Conservation (phyloP, 306 rosid species). For the Glycine latifolia region DNA sequence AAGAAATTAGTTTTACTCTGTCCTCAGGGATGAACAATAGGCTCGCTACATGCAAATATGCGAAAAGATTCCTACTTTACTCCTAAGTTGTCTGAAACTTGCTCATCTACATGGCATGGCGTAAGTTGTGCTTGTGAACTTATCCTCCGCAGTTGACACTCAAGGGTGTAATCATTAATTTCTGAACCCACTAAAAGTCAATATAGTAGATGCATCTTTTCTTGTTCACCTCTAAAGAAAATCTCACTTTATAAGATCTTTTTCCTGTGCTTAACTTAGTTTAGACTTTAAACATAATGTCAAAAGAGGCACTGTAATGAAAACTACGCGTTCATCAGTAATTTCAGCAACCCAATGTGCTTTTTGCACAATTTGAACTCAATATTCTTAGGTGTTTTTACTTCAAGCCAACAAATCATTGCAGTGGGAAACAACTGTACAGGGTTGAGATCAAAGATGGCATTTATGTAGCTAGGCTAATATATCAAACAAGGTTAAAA, state of each 20-base stretch:
- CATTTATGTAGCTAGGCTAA: conserved; percentile 22
- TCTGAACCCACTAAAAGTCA: conserved; percentile 26
- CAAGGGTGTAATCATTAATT: background rate
- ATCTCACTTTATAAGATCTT: conserved; percentile 15
- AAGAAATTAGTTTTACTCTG: background rate
- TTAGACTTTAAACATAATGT: conserved; percentile 27
- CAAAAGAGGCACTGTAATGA: background rate
- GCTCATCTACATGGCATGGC: conserved; percentile 24
- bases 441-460: conserved; percentile 23
- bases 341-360: conserved; percentile 3
- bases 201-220: conserved; percentile 12
- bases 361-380: background rate
- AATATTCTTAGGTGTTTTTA: background rate
- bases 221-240: conserved; percentile 25
- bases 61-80: conserved; percentile 11
- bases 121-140: conserved; percentile 13
- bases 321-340: conserved; percentile 1
- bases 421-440: conserved; percentile 1
- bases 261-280: background rate
- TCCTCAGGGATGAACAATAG: conserved; percentile 4
- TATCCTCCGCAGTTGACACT: conserved; percentile 1
- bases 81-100: conserved; percentile 24
- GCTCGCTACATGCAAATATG: conserved; percentile 14
- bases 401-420: background rate
- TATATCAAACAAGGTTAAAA: conserved; percentile 19